Percentiles rank a stretch among this genome's conserved stretches.
Evolutionary conservation across 345 rosid genomes (phyloP).

Genomic region (Pugionium cornutum): DNA sequence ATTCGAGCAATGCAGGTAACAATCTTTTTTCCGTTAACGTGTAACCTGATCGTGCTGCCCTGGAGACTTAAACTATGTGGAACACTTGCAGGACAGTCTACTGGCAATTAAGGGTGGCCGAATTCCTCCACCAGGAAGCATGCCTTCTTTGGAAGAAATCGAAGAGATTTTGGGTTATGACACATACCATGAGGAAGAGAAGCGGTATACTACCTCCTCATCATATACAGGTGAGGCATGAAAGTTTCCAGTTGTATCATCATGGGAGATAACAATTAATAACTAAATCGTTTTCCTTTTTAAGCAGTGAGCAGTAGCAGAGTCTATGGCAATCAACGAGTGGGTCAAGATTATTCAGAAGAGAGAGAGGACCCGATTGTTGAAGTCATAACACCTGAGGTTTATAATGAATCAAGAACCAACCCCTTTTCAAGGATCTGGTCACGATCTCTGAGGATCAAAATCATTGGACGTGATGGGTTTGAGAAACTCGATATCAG

Average conservation of each 20-base stretch:
- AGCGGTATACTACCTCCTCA: constrained; percentile 53
- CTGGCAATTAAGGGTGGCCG: constrained; percentile 83
- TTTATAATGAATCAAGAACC: background rate
- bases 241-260: constrained; percentile 4
- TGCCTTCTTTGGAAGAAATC: constrained; percentile 78
- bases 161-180: constrained; percentile 76
- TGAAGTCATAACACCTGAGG: constrained; percentile 62
- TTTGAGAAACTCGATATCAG: constrained; percentile 76
- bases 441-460: constrained; percentile 81
- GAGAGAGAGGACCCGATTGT: constrained; percentile 62
- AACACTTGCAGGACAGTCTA: constrained; percentile 63
- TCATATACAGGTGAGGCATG: constrained; percentile 55
- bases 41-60: background rate
- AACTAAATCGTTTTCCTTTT: constrained; percentile 2
- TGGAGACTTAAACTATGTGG: constrained; percentile 21
- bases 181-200: constrained; percentile 74
- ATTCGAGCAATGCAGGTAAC: constrained; percentile 90
- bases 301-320: constrained; percentile 48
- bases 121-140: constrained; percentile 90
- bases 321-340: constrained; percentile 49
- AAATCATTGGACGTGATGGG: constrained; percentile 82
- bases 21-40: background rate
- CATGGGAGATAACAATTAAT: constrained; percentile 34
- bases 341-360: constrained; percentile 52
- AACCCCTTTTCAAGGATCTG: constrained; percentile 53